Evolutionary conservation across 164 flowering plant genomes (phyloP).

Genomic region (Kingdonia uniflora): DNA sequence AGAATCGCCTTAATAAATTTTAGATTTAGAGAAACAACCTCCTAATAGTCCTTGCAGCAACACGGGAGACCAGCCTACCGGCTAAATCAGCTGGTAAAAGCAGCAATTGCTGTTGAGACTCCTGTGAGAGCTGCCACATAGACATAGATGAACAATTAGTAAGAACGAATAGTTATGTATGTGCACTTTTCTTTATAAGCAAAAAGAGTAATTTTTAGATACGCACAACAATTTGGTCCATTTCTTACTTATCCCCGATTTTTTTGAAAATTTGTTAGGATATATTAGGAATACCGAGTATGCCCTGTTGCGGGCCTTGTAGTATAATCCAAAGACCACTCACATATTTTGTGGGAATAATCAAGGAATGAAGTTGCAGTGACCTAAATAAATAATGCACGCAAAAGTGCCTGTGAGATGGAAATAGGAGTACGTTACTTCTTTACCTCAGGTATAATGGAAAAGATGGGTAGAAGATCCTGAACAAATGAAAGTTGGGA

Average conservation of each 20-base stretch:
- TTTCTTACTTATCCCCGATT: neutral
- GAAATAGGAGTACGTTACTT: constrained; percentile 1
- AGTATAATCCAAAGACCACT: too few relatives aligned
- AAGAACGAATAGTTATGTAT: neutral
- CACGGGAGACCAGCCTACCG: constrained; percentile 58
- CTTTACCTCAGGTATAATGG: constrained; percentile 62
- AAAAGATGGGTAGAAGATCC: constrained; percentile 50
- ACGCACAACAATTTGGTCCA: neutral
- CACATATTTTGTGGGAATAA: too few relatives aligned
- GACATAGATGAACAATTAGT: neutral
- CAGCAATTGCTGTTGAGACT: constrained; percentile 50
- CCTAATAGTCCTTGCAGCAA: constrained; percentile 59
- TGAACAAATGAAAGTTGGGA: constrained; percentile 38
- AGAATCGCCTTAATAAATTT: too few relatives aligned
- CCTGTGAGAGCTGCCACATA: constrained; percentile 64
- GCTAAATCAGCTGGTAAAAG: constrained; percentile 63
- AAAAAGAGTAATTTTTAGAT: neutral
- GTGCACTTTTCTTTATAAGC: neutral
- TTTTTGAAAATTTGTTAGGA: too few relatives aligned
- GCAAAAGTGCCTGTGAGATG: neutral
- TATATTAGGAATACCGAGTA: too few relatives aligned
- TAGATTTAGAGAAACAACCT: constrained; percentile 35
- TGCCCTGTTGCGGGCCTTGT: too few relatives aligned
- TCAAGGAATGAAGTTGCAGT: too few relatives aligned
- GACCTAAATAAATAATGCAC: neutral